Evolutionary conservation across 345 rosid genomes (phyloP).

Genomic region (Geranium rotundifolium): DNA sequence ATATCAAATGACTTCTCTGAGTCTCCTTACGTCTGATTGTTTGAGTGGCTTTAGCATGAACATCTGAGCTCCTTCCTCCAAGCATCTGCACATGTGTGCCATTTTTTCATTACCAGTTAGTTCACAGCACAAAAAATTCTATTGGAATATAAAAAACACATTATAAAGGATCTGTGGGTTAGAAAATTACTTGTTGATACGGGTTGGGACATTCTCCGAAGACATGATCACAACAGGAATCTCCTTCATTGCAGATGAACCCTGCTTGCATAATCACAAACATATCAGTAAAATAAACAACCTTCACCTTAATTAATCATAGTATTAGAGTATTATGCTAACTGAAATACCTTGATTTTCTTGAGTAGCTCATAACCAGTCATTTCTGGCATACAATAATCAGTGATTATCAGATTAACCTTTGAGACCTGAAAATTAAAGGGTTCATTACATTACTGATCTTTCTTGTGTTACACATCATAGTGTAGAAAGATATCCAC

Average conservation of each 20-base stretch:
- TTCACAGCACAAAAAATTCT: background rate
- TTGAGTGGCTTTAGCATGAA: slow-evolving; percentile 85
- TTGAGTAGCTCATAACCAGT: slow-evolving; percentile 77
- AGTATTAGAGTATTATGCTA: background rate
- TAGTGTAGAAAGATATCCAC: background rate
- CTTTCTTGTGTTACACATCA: too few relatives aligned
- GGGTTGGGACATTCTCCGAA: slow-evolving; percentile 66
- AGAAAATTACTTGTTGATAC: slow-evolving; percentile 45
- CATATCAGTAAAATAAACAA: too few relatives aligned
- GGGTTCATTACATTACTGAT: too few relatives aligned
- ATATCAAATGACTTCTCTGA: slow-evolving; percentile 18
- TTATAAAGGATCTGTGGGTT: too few relatives aligned
- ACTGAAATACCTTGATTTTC: slow-evolving; percentile 54
- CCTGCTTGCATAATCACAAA: slow-evolving; percentile 21
- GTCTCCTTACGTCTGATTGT: slow-evolving; percentile 54
- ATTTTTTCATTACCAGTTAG: background rate
- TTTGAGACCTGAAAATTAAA: slow-evolving; percentile 44
- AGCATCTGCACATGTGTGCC: slow-evolving; percentile 31
- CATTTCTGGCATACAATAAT: slow-evolving; percentile 95
- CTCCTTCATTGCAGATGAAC: slow-evolving; percentile 55
- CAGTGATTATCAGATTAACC: slow-evolving; percentile 70
- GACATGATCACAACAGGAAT: slow-evolving; percentile 87
- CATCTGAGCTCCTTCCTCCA: slow-evolving; percentile 81
- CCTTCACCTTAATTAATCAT: too few relatives aligned
- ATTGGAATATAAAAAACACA: too few relatives aligned